Conservation (phyloP, 345 rosid genomes). For the Acer saccharum region DNA sequence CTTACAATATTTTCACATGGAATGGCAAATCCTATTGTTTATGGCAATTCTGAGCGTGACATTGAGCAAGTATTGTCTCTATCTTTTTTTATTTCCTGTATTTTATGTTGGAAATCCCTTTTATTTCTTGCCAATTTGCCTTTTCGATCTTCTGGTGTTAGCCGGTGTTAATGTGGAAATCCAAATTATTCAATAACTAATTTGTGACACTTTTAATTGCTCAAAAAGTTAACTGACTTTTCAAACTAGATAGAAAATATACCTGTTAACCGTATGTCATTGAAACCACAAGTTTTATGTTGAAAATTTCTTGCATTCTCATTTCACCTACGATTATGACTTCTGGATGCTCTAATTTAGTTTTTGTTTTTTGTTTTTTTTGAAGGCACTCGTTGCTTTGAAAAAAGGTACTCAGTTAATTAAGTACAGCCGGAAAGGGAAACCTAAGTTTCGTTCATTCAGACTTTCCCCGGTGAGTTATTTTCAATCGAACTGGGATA, state of each 20-base stretch:
- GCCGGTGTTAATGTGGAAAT: not conserved
- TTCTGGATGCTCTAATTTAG: not conserved
- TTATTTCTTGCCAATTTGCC: too few relatives aligned
- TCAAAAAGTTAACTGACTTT: not conserved
- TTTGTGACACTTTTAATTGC: not conserved
- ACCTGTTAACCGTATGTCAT: not conserved
- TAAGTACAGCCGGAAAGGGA: constrained; percentile 93
- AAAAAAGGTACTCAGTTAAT: constrained; percentile 86
- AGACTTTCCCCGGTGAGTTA: constrained; percentile 67
- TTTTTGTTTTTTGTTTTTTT: constrained; percentile 17
- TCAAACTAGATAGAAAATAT: not conserved
- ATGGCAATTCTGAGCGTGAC: constrained; percentile 83
- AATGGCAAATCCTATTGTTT: constrained; percentile 95
- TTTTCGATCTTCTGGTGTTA: too few relatives aligned
- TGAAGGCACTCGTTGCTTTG: constrained; percentile 79
- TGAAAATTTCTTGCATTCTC: not conserved
- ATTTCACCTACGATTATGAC: constrained; percentile 1
- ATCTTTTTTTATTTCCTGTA: not conserved
- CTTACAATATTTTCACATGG: constrained; percentile 76
- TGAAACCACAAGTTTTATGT: not conserved
- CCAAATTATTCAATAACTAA: not conserved
- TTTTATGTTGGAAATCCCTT: too few relatives aligned
- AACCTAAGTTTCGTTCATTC: constrained; percentile 87
- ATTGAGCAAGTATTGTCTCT: constrained; percentile 62
- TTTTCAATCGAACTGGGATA: constrained; percentile 8